A percentile compares a stretch with the other conserved stretches of the same genome.
Conservation (phyloP, 768 basidiomycete genomes). For the Boletus vermiculosoides region DNA sequence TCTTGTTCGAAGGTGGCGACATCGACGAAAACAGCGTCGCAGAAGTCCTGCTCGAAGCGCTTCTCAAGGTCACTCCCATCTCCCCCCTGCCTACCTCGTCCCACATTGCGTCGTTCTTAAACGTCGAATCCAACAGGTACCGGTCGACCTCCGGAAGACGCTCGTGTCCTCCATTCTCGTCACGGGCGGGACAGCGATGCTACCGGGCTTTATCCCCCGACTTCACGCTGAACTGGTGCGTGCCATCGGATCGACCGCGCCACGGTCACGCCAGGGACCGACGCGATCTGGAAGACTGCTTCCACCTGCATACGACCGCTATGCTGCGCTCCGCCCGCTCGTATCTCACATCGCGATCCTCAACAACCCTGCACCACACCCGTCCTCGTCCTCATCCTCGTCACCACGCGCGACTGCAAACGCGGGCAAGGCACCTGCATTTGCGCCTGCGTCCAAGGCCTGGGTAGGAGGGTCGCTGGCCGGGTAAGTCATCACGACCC, state of each 20-base stretch:
- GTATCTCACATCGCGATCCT: slow-evolving; percentile 74
- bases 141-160: slow-evolving; percentile 84
- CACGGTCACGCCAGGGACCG: slow-evolving; percentile 34
- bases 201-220: slow-evolving; percentile 91
- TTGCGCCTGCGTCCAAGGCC: slow-evolving; percentile 72
- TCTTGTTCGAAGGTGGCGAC: slow-evolving; percentile 87
- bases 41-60: slow-evolving; percentile 72
- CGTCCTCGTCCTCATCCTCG: slow-evolving; percentile 34
- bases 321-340: slow-evolving; percentile 69
- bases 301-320: slow-evolving; percentile 67
- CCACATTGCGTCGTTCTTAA: neutral
- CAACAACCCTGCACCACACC: slow-evolving; percentile 74
- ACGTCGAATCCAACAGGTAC: slow-evolving; percentile 53
- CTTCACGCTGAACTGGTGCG: slow-evolving; percentile 77
- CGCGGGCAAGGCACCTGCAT: slow-evolving; percentile 85
- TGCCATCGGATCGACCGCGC: slow-evolving; percentile 45
- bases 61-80: slow-evolving; percentile 58
- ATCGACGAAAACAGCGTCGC: slow-evolving; percentile 85
- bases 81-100: neutral
- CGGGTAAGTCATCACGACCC: slow-evolving; percentile 54
- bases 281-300: slow-evolving; percentile 38
- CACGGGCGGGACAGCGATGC: slow-evolving; percentile 84
- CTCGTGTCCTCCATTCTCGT: slow-evolving; percentile 84
- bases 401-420: slow-evolving; percentile 55
- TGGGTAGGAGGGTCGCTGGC: slow-evolving; percentile 96